phyloP scores from a whole-genome alignment of 257 asterid species.

The Nicotiana tomentosiformis region DNA sequence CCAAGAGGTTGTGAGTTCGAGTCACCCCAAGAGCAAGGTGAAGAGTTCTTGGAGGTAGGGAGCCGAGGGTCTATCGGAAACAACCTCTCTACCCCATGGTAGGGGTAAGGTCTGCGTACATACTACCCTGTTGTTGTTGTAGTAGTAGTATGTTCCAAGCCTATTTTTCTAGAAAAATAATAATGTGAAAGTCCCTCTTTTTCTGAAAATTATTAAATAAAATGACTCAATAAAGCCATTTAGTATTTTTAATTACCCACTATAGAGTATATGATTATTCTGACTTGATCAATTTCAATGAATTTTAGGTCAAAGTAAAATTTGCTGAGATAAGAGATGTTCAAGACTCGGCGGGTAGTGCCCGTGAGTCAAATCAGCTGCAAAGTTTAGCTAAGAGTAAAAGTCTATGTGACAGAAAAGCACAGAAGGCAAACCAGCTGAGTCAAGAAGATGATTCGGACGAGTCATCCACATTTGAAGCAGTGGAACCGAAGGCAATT shows the following conservation, averaged over 20 bases:
- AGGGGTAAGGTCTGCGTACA: no score
- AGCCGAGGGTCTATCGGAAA: no score
- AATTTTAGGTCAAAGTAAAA: conserved; percentile 38
- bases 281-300: neutral
- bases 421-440: conserved; percentile 20
- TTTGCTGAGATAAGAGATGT: conserved; percentile 40
- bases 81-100: no score
- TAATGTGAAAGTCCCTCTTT: neutral
- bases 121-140: no score
- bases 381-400: neutral
- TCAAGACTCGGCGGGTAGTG: conserved; percentile 7
- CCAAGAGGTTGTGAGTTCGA: no score
- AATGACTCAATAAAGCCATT: neutral
- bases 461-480: conserved; percentile 9
- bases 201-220: neutral
- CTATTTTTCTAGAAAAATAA: neutral
- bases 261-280: neutral
- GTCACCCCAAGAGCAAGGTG: no score
- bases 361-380: conserved; percentile 1
- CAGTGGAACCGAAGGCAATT: conserved; percentile 4
- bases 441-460: conserved; percentile 17
- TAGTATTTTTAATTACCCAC: neutral
- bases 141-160: neutral
- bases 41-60: no score
- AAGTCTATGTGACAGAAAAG: neutral